These are phyloP conservation scores for Huntiella savannae DNA, from an alignment of 2,329 filamentous ascomycete species.

Conservation along the genomic window DNA sequence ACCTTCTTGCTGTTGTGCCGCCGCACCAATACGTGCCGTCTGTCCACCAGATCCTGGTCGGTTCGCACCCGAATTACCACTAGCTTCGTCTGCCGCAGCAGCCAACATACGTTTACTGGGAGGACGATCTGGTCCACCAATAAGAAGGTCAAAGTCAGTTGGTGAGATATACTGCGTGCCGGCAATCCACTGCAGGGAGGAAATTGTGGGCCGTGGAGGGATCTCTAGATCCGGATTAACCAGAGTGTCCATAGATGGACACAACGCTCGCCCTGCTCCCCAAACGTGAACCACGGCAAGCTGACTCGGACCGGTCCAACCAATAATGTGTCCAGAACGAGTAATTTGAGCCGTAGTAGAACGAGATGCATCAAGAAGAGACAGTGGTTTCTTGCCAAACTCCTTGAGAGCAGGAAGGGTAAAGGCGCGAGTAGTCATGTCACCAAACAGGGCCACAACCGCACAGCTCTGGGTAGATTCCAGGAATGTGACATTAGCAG, in stretches of 20 bases:
- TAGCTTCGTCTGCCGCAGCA: constrained; percentile 35
- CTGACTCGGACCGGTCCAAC: constrained; percentile 78
- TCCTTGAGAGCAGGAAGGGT: constrained; percentile 80
- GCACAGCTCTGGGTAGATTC: constrained; percentile 53
- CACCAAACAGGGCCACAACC: constrained; percentile 68
- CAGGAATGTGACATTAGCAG: constrained; percentile 57
- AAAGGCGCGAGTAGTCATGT: constrained; percentile 61
- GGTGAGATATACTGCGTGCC: constrained; percentile 83
- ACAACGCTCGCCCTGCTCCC: constrained; percentile 50
- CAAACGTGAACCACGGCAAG: constrained; percentile 68
- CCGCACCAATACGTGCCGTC: constrained; percentile 11
- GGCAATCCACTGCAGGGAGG: constrained; percentile 88
- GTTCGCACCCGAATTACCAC: background rate
- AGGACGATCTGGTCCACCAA: constrained; percentile 74
- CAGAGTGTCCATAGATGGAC: constrained; percentile 49
- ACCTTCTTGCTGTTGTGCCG: constrained; percentile 31
- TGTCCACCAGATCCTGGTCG: background rate
- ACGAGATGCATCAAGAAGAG: constrained; percentile 56
- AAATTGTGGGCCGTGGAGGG: constrained; percentile 78
- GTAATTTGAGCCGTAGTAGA: constrained; percentile 52
- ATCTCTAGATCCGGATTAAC: constrained; percentile 57
- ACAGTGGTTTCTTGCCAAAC: constrained; percentile 47
- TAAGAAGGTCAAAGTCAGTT: constrained; percentile 72
- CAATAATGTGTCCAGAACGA: constrained; percentile 61
- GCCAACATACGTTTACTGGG: constrained; percentile 76